phyloP scores from a whole-genome alignment of 148 eudicot species.

The Rhododendron simsii region DNA sequence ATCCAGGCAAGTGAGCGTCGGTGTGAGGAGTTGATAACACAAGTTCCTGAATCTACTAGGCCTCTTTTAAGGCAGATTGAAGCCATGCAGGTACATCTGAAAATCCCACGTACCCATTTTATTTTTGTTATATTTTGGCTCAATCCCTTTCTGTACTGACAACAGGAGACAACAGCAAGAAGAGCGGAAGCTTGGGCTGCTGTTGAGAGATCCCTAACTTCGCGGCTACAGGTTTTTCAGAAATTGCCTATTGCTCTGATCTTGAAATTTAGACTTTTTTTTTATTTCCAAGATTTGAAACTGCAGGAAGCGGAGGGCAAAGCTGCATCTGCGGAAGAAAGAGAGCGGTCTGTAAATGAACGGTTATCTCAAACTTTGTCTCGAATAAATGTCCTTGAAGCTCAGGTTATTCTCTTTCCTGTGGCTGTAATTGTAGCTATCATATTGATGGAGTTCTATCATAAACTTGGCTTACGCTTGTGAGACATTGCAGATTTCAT shows the following conservation, averaged over 20 bases:
- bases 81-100: slow-evolving; percentile 79
- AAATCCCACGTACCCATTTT: neutral
- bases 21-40: slow-evolving; percentile 87
- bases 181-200: slow-evolving; percentile 93
- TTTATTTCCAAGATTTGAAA: slow-evolving; percentile 9
- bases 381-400: slow-evolving; percentile 92
- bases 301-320: slow-evolving; percentile 95
- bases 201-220: slow-evolving; percentile 85
- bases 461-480: slow-evolving; percentile 23
- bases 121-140: neutral
- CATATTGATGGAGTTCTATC: neutral
- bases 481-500: slow-evolving; percentile 65
- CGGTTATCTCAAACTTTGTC: slow-evolving; percentile 93
- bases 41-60: slow-evolving; percentile 96
- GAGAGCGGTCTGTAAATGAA: slow-evolving; percentile 83
- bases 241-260: slow-evolving; percentile 8
- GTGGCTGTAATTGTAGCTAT: slow-evolving; percentile 5
- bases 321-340: slow-evolving; percentile 91
- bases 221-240: slow-evolving; percentile 74
- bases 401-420: slow-evolving; percentile 60
- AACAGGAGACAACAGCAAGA: slow-evolving; percentile 80
- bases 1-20: slow-evolving; percentile 92
- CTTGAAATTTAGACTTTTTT: neutral
- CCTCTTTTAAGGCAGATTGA: slow-evolving; percentile 96
- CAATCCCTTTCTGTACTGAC: slow-evolving; percentile 15